Conservation (phyloP, 139 green algal species). For the Gonium pectorale region DNA sequence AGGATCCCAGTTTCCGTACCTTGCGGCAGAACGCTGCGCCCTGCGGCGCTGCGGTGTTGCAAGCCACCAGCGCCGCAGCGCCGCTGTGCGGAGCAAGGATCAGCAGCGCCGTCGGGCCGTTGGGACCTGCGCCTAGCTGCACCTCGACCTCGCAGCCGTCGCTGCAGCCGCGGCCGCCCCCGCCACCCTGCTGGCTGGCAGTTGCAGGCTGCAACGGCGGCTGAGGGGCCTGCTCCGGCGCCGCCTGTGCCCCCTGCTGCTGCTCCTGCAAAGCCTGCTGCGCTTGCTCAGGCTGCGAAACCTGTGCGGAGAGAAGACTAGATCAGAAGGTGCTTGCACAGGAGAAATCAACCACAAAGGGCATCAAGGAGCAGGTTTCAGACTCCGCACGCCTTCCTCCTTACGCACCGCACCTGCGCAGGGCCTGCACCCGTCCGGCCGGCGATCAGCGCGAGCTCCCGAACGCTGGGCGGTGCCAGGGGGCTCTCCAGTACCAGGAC, state of each 20-base stretch:
- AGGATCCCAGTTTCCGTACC: neutral
- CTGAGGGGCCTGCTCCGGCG: too few relatives aligned
- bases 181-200: too few relatives aligned
- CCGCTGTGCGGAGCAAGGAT: conserved; percentile 18
- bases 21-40: conserved; percentile 16
- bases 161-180: neutral
- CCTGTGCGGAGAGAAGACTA: too few relatives aligned
- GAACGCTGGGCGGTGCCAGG: neutral
- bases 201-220: too few relatives aligned
- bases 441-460: neutral
- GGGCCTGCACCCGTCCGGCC: neutral
- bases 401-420: neutral
- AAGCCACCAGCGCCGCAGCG: conserved; percentile 1
- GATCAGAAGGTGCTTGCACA: too few relatives aligned
- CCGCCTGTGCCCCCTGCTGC: neutral
- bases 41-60: conserved; percentile 5
- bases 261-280: too few relatives aligned
- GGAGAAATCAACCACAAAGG: too few relatives aligned
- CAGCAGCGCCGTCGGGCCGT: conserved; percentile 12
- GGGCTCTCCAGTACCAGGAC: conserved; percentile 13
- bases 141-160: too few relatives aligned
- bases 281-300: too few relatives aligned
- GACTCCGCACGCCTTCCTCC: too few relatives aligned
- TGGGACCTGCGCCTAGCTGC: neutral
- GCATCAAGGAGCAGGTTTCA: too few relatives aligned